Conservation (phyloP, 164 flowering plant genomes). For the Tetracentron sinense region DNA sequence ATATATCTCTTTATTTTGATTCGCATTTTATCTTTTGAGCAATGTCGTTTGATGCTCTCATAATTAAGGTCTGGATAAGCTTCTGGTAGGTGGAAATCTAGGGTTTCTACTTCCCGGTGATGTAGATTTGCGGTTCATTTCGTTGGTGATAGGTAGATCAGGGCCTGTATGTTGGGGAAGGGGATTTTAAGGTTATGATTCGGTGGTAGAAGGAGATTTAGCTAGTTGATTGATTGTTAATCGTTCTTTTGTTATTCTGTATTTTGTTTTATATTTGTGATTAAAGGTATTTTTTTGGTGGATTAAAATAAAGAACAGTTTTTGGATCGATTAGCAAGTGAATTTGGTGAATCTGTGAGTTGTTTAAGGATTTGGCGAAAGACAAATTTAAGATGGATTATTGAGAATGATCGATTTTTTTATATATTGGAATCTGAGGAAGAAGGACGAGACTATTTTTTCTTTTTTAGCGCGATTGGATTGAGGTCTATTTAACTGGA, state of each 20-base stretch:
- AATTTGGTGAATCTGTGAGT: not conserved
- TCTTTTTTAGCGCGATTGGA: not conserved
- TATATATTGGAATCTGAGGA: not conserved
- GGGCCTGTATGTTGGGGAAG: too few species aligned
- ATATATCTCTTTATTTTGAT: too few species aligned
- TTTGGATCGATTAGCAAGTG: not conserved
- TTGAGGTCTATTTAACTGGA: not conserved
- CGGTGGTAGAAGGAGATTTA: not conserved
- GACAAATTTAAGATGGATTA: not conserved
- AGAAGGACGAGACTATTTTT: too few species aligned
- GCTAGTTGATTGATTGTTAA: not conserved
- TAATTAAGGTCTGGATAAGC: too few species aligned
- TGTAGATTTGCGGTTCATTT: too few species aligned
- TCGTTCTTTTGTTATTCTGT: too few species aligned
- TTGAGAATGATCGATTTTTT: not conserved
- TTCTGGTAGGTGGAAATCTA: too few species aligned
- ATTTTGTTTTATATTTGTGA: too few species aligned
- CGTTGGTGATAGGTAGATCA: too few species aligned
- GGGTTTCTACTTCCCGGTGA: too few species aligned
- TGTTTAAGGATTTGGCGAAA: not conserved
- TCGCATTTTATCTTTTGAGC: too few species aligned
- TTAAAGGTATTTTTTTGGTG: not conserved
- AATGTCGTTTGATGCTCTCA: too few species aligned
- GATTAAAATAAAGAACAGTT: not conserved
- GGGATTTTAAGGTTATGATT: not conserved